These are phyloP conservation scores for Penicillium sp. DNA, from an alignment of 2,329 filamentous ascomycete species.

Conservation along the genomic window DNA sequence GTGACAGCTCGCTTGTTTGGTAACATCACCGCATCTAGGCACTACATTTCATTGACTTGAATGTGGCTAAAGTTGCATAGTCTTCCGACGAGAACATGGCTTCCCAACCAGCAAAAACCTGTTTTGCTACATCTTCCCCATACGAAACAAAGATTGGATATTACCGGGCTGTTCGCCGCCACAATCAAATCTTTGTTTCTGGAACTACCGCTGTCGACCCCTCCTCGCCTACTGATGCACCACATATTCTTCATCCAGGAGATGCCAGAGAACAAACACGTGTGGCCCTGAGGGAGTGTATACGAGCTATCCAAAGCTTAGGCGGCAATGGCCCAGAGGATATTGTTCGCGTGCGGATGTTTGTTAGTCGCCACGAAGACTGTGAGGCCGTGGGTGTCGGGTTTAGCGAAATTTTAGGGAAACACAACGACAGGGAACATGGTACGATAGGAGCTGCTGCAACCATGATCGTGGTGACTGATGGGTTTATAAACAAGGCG, in stretches of 20 bases:
- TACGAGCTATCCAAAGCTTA: slow-evolving; percentile 35
- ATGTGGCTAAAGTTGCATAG: not conserved
- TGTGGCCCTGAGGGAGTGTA: slow-evolving; percentile 26
- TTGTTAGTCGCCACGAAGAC: slow-evolving; percentile 33
- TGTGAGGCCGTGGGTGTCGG: slow-evolving; percentile 30
- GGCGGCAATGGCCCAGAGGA: slow-evolving; percentile 33
- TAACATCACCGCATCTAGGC: not conserved
- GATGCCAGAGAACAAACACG: slow-evolving; percentile 35
- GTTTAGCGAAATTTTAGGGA: slow-evolving; percentile 32
- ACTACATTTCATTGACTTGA: not conserved
- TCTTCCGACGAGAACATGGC: not conserved
- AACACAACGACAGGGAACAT: slow-evolving; percentile 22
- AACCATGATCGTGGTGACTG: slow-evolving; percentile 40
- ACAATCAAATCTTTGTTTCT: slow-evolving; percentile 38
- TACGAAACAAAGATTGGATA: slow-evolving; percentile 40
- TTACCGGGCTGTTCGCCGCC: slow-evolving; percentile 40
- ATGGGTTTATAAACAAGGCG: slow-evolving; percentile 37
- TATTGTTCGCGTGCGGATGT: slow-evolving; percentile 40
- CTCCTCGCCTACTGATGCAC: slow-evolving; percentile 25
- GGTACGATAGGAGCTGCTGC: slow-evolving; percentile 30
- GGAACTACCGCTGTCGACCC: slow-evolving; percentile 42
- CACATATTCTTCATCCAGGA: slow-evolving; percentile 32
- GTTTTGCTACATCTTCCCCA: slow-evolving; percentile 37
- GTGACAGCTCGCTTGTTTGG: not conserved
- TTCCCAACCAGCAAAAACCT: slow-evolving; percentile 16